Base-by-base conservation (phyloP, 306 rosid species). In the Cicer judaicum region DNA sequence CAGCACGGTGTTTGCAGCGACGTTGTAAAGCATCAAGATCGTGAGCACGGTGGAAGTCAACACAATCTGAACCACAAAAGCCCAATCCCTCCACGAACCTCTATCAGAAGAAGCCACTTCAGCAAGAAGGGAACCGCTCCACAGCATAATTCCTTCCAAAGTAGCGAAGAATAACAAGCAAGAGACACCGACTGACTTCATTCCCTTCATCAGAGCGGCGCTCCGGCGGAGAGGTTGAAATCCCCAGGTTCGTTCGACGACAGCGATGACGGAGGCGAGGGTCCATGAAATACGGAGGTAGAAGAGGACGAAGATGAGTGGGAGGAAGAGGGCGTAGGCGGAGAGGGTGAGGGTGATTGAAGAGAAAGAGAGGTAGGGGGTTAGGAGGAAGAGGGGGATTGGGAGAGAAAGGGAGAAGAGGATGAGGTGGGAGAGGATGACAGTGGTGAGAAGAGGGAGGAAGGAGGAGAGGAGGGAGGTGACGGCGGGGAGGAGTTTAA, bases 261-360 rank as follows among this genome's bases (percentile, higher is more conserved):
- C 77, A 12, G 73, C 76, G 8, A 89, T 53, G 65, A 86, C 94
- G 8, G 72, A 40, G 2, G 82, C 75, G 38, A 89, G 79, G 10
- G 73, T 70, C 92, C 92, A 91, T 29, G 74, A 60, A 34, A 87
- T 72, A 70, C 85, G 90, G 60, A 91, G 73, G 83, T 82, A 70
- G 66, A 87, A 8, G 54, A 81, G 7, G 73, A 55, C 3, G 12
- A 57, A 6, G 66, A n/a, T 15, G 59, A 80, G 13, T 13, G 43
- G 2, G 52, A 18, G 24, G 78, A 48, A 1, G 48, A 63, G n/a
- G 38, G 54, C 1, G 7, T 63, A 11, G 55, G 54, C 18, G 21
- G 47, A 60, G 34, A 83, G 11, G 47, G 47, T 39, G 78, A 41
- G 11, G 47, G 47, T 39, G 78, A 41, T 67, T 3, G 88, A 72